Evolutionary conservation across 208 protist species (phyloP).

Genomic region (Histomonas meleagridis): DNA sequence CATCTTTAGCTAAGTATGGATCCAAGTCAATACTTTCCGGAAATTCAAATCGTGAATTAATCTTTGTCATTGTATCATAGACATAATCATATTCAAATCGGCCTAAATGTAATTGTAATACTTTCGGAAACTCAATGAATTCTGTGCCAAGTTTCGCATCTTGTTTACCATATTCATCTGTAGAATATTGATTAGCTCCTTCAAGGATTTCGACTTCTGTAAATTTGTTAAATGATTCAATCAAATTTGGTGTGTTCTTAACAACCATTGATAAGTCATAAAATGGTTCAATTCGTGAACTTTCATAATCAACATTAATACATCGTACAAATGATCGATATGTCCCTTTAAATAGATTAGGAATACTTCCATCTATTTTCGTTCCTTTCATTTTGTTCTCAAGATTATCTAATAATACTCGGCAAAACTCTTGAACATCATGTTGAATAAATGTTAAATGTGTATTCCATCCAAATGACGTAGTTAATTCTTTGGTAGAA

Average conservation of each 20-base stretch:
- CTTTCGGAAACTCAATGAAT: conserved; percentile 63
- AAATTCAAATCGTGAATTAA: conserved; percentile 59
- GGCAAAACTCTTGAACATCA: conserved; percentile 67
- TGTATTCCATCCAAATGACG: background rate
- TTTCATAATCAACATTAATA: conserved; percentile 65
- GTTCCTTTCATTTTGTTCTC: conserved; percentile 68
- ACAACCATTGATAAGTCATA: conserved; percentile 65
- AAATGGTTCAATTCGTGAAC: conserved; percentile 54
- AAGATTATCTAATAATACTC: conserved; percentile 69
- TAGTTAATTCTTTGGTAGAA: conserved; percentile 52
- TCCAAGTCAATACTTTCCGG: conserved; percentile 53
- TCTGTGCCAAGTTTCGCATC: conserved; percentile 62
- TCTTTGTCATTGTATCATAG: conserved; percentile 60
- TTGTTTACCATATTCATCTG: conserved; percentile 62
- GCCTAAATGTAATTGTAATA: conserved; percentile 69
- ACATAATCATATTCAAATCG: conserved; percentile 68
- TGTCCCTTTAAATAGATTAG: conserved; percentile 39
- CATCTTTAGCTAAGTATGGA: conserved; percentile 34
- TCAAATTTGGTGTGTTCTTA: conserved; percentile 52
- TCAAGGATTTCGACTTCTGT: conserved; percentile 61
- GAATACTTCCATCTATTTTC: conserved; percentile 38
- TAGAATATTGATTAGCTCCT: conserved; percentile 66
- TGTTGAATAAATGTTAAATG: conserved; percentile 70
- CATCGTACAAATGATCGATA: conserved; percentile 62
- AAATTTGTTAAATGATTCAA: conserved; percentile 57